Conservation (phyloP, 176 grass and related monocot species). For the Musa troglodytarum region DNA sequence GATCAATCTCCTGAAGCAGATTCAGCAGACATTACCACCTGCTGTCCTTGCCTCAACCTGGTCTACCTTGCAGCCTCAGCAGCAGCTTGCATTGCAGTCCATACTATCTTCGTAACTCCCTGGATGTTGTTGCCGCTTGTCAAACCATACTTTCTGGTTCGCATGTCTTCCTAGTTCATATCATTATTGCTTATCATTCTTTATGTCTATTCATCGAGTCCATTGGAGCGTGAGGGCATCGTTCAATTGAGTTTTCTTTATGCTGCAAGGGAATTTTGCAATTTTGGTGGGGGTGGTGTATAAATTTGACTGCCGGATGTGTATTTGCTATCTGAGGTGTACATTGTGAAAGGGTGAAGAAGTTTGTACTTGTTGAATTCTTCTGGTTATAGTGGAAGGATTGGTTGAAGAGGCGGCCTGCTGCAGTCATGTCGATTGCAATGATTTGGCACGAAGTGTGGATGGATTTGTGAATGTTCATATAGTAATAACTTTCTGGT, state of each 20-base stretch:
- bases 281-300: constrained; percentile 10
- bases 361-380: background rate
- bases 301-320: background rate
- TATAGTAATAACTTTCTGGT: too few species aligned
- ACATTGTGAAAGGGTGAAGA: background rate
- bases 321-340: background rate
- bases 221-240: background rate
- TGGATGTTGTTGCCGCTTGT: constrained; percentile 4
- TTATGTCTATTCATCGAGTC: constrained; percentile 1
- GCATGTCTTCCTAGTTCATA: background rate
- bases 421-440: background rate
- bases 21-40: constrained; percentile 80
- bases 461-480: too few species aligned
- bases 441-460: background rate
- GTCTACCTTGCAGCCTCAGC: constrained; percentile 83
- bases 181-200: constrained; percentile 1
- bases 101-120: constrained; percentile 52
- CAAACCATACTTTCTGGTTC: background rate
- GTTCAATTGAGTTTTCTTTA: background rate
- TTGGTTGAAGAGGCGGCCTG: background rate
- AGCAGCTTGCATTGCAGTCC: constrained; percentile 72
- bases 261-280: background rate
- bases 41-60: constrained; percentile 65
- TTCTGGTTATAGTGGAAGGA: background rate
- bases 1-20: constrained; percentile 55